Conservation (phyloP, 805 yeast genomes). For the Candida insectalens region DNA sequence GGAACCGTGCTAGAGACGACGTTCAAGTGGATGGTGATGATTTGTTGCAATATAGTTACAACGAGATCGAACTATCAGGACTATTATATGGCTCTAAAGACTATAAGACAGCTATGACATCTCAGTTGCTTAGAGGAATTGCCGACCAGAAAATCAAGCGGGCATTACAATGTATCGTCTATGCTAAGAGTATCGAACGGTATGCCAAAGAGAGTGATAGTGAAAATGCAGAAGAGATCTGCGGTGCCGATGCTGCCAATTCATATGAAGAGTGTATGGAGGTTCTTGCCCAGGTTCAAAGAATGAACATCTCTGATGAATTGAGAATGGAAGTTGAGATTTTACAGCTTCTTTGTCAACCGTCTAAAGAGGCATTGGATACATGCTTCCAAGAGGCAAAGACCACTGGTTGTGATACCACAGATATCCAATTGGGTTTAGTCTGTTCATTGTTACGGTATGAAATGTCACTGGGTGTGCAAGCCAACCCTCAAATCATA, state of each 20-base stretch:
- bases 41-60: background rate
- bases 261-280: constrained; percentile 5
- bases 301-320: too few relatives aligned
- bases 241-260: constrained; percentile 1
- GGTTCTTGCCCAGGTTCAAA: too few relatives aligned
- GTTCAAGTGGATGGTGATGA: background rate
- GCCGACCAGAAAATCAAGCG: background rate
- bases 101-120: background rate
- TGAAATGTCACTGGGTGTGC: constrained; percentile 11
- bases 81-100: background rate
- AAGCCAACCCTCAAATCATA: constrained; percentile 8
- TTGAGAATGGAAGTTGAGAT: too few relatives aligned
- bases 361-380: too few relatives aligned
- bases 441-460: constrained; percentile 18
- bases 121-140: background rate
- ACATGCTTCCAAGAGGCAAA: constrained; percentile 8
- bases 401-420: constrained; percentile 3
- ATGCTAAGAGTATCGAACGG: background rate
- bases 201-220: constrained; percentile 1
- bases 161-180: background rate
- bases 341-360: too few relatives aligned
- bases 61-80: background rate
- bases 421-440: constrained; percentile 12
- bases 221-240: constrained; percentile 1
- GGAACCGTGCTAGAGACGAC: constrained; percentile 5